These are phyloP conservation scores for Fusarium mangiferae DNA, from an alignment of 2,329 filamentous ascomycete species.

Conservation along the genomic window DNA sequence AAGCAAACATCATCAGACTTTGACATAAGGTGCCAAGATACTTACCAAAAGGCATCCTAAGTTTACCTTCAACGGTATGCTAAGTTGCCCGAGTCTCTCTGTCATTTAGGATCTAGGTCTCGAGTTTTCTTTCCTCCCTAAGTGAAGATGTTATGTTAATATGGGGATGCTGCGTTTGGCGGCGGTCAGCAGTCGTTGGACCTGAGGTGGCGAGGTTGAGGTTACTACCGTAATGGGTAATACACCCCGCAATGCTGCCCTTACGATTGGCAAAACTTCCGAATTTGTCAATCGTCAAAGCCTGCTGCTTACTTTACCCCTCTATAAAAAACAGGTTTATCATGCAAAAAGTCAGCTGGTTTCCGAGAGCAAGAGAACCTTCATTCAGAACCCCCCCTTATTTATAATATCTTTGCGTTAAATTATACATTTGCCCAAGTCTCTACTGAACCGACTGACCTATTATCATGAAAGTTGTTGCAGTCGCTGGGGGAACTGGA, in stretches of 20 bases:
- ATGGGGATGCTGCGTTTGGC: background rate
- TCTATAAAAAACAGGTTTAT: background rate
- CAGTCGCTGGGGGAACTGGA: conserved; percentile 34
- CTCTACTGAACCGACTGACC: accelerated
- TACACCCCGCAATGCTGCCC: background rate
- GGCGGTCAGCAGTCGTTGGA: background rate
- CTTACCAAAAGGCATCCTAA: too few species aligned
- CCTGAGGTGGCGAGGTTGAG: background rate
- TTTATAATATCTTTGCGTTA: too few species aligned
- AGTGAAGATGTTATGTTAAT: background rate
- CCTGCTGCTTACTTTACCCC: background rate
- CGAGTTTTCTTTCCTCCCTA: background rate
- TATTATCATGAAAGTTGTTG: conserved; percentile 26
- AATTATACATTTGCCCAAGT: accelerated
- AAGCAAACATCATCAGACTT: too few species aligned
- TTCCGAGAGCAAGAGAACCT: accelerated
- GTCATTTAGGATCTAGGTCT: accelerated
- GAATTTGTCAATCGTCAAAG: background rate
- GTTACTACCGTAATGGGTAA: conserved; percentile 7
- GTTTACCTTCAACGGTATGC: too few species aligned
- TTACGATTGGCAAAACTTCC: background rate
- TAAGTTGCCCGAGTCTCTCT: background rate
- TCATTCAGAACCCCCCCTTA: too few species aligned
- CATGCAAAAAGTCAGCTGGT: background rate
- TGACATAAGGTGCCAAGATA: too few species aligned